Evolutionary conservation across 2,329 filamentous ascomycete genomes (phyloP).

Genomic region (Chrysoporthe puriensis): DNA sequence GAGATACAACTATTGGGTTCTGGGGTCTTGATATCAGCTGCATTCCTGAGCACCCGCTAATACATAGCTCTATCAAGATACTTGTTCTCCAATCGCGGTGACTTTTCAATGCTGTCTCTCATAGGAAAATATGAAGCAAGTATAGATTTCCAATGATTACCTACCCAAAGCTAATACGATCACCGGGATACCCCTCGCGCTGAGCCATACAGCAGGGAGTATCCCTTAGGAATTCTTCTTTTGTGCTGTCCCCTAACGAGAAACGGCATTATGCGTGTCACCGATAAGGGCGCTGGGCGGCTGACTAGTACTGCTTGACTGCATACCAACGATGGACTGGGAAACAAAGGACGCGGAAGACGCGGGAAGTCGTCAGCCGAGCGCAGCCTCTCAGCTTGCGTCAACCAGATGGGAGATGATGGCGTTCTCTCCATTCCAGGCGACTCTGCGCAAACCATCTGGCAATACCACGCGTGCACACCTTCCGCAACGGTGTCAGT

Average conservation of each 20-base stretch:
- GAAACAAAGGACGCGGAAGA: slow-evolving; percentile 3
- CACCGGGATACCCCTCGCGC: no score
- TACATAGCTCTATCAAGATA: background rate
- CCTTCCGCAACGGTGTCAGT: background rate
- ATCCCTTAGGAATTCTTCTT: no score
- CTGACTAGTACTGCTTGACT: background rate
- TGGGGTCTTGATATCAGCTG: background rate
- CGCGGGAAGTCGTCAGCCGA: background rate
- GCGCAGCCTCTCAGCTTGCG: background rate
- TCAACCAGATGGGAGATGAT: background rate
- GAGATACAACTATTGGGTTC: no score
- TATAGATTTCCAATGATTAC: background rate
- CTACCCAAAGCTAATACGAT: no score
- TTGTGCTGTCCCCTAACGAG: no score
- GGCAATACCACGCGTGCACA: background rate
- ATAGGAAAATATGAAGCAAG: background rate
- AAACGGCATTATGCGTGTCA: no score
- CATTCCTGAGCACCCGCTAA: background rate
- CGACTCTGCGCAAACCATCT: background rate
- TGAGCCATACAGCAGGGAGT: no score
- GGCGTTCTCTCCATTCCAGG: background rate
- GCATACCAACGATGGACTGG: background rate
- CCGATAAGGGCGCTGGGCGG: no score
- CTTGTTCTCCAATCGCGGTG: background rate
- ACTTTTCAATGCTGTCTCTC: background rate